Conservation (phyloP, 345 rosid genomes). For the Cardamine resedifolia region DNA sequence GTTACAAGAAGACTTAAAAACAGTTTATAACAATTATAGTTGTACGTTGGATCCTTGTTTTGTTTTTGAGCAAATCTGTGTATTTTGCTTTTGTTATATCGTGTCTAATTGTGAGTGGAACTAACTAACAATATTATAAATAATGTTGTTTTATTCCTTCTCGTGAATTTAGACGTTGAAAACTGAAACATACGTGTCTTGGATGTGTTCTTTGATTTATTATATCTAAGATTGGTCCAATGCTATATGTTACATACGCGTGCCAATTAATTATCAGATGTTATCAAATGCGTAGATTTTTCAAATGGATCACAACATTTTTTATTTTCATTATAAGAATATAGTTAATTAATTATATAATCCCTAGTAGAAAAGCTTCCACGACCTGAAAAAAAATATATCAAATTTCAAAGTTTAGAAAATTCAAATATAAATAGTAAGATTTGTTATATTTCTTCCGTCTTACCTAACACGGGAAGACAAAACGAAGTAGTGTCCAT, state of each 20-base stretch:
- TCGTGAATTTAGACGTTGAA: slow-evolving; percentile 34
- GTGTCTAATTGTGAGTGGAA: slow-evolving; percentile 19
- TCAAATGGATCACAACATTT: background rate
- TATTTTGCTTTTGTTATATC: slow-evolving; percentile 27
- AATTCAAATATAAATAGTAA: slow-evolving; percentile 5
- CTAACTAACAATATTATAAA: background rate
- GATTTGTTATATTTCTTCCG: slow-evolving; percentile 2
- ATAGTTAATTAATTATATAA: background rate
- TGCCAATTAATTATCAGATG: slow-evolving; percentile 10
- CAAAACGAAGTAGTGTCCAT: slow-evolving; percentile 32
- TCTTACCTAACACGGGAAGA: slow-evolving; percentile 37
- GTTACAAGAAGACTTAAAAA: slow-evolving; percentile 9
- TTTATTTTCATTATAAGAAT: background rate
- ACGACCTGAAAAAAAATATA: slow-evolving; percentile 10
- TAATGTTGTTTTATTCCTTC: slow-evolving; percentile 5
- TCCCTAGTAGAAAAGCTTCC: background rate
- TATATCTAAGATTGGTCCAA: slow-evolving; percentile 28
- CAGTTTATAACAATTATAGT: background rate
- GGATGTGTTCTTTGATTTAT: slow-evolving; percentile 4
- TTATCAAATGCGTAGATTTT: background rate
- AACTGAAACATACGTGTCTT: slow-evolving; percentile 22
- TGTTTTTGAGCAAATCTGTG: slow-evolving; percentile 28
- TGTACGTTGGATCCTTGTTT: slow-evolving; percentile 30
- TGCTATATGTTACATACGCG: slow-evolving; percentile 13
- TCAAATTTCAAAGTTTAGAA: slow-evolving; percentile 5